These are phyloP conservation scores for Candida koratica DNA, from an alignment of 805 yeast genomes.

Conservation along the genomic window DNA sequence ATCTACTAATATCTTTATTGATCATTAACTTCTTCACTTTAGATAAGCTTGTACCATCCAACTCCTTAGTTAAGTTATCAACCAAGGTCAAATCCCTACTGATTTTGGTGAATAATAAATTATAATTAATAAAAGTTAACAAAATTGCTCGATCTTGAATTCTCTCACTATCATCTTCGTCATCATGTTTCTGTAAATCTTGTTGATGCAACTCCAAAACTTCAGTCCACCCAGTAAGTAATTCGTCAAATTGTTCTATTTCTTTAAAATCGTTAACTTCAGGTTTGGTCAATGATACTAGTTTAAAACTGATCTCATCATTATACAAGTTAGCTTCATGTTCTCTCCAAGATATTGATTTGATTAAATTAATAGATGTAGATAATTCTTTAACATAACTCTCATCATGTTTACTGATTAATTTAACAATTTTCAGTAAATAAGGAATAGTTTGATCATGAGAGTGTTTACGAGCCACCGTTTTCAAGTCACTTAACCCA, in stretches of 20 bases:
- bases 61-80: conserved; percentile 22
- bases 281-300: conserved; percentile 38
- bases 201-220: conserved; percentile 57
- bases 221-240: conserved; percentile 65
- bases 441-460: conserved; percentile 28
- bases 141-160: conserved; percentile 72
- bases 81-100: conserved; percentile 64
- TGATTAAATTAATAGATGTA: conserved; percentile 23
- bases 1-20: conserved; percentile 43
- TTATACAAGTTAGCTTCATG: conserved; percentile 61
- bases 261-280: conserved; percentile 20
- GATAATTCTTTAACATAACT: conserved; percentile 32
- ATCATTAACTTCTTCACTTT: conserved; percentile 22
- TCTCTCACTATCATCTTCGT: conserved; percentile 51
- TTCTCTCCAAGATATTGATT: conserved; percentile 46
- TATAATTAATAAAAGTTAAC: conserved; percentile 70
- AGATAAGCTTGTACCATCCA: conserved; percentile 14
- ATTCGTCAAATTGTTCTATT: conserved; percentile 50
- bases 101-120: conserved; percentile 59
- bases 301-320: conserved; percentile 64
- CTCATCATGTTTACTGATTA: conserved; percentile 38
- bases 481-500: conserved; percentile 43
- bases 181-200: conserved; percentile 48
- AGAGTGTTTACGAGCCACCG: conserved; percentile 44
- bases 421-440: conserved; percentile 25